Percentiles rank a stretch among this genome's conserved stretches.
Evolutionary conservation across 164 flowering plant genomes (phyloP).

Genomic region (Vitis cinerea): DNA sequence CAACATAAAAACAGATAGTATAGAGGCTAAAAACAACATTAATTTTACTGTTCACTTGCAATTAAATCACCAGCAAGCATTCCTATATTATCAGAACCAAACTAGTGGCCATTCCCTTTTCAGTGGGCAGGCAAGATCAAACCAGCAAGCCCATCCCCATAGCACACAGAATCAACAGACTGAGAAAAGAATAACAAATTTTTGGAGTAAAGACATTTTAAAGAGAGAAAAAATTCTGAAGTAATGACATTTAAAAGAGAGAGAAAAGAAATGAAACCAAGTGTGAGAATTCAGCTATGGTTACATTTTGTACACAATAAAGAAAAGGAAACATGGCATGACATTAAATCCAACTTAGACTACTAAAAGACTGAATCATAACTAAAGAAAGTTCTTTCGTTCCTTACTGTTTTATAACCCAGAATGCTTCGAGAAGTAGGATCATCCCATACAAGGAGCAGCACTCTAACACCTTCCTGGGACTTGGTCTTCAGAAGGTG

Average conservation of each 20-base stretch:
- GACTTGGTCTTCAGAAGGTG: conserved; percentile 47
- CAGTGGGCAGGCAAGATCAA: too few relatives aligned
- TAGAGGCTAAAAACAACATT: too few relatives aligned
- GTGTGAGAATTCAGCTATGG: neutral
- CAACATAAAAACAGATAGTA: too few relatives aligned
- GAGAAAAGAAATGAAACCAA: neutral
- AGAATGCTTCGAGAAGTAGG: conserved; percentile 45
- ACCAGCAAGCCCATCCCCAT: too few relatives aligned
- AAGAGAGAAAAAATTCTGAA: neutral
- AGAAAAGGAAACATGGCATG: neutral
- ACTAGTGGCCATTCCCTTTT: too few relatives aligned
- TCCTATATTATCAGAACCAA: neutral
- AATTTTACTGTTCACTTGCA: too few relatives aligned
- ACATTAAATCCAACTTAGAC: neutral
- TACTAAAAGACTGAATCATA: too few relatives aligned
- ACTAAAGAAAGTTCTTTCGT: neutral
- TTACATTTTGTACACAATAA: neutral
- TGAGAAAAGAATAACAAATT: too few relatives aligned
- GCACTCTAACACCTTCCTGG: conserved; percentile 53
- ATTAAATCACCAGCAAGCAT: neutral
- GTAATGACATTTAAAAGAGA: neutral
- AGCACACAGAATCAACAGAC: too few relatives aligned
- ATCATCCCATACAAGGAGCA: conserved; percentile 59
- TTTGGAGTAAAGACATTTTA: too few relatives aligned
- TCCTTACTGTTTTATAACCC: conserved; percentile 39